These are phyloP conservation scores for Xerocomus amazonicus DNA, from an alignment of 1,284 basidiomycete species.

Conservation along the genomic window DNA sequence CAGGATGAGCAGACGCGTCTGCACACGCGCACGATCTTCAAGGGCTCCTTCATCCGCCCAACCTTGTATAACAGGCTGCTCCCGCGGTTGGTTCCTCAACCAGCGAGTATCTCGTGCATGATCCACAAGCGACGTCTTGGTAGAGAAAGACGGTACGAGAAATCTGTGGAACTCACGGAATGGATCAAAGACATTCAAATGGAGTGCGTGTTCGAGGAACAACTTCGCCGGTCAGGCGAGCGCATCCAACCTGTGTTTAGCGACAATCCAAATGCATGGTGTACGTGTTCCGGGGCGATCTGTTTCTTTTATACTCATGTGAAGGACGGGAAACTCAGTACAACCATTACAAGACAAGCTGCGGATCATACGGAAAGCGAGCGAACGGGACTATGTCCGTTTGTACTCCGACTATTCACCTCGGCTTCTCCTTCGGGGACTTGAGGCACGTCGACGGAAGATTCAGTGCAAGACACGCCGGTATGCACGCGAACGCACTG, in stretches of 20 bases:
- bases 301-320: conserved; percentile 5
- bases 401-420: conserved; percentile 42
- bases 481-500: conserved; percentile 53
- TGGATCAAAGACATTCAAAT: conserved; percentile 42
- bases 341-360: conserved; percentile 23
- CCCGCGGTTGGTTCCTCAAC: conserved; percentile 77
- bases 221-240: conserved; percentile 26
- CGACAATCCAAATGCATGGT: conserved; percentile 22
- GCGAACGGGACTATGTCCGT: conserved; percentile 41
- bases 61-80: conserved; percentile 62
- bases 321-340: conserved; percentile 14
- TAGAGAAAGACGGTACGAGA: conserved; percentile 44
- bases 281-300: conserved; percentile 16
- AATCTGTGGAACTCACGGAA: conserved; percentile 34
- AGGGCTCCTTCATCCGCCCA: conserved; percentile 63
- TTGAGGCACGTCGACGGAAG: conserved; percentile 54
- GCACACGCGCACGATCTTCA: conserved; percentile 58
- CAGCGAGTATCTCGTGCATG: conserved; percentile 62
- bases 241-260: conserved; percentile 19
- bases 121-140: conserved; percentile 55
- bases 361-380: conserved; percentile 30
- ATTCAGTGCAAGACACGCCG: conserved; percentile 61
- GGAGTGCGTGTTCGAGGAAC: conserved; percentile 57
- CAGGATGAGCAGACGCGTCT: conserved; percentile 50
- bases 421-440: conserved; percentile 46